Evolutionary conservation across 2,329 filamentous ascomycete genomes (phyloP).

Genomic region (Aschersonia sp.): DNA sequence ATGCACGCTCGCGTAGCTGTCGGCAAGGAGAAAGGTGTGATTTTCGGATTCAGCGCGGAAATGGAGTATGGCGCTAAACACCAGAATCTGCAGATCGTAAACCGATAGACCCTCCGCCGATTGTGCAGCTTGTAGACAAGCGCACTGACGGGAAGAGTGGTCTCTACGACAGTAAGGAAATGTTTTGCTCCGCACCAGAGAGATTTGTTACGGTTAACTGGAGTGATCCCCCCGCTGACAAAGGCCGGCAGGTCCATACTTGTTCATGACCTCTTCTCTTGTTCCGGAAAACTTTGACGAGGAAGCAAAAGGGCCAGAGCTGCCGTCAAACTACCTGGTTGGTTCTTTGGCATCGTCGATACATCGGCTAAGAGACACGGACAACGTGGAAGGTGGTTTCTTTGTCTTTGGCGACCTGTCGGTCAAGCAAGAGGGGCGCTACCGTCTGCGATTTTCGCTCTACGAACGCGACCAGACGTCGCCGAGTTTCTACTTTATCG

Average conservation of each 20-base stretch:
- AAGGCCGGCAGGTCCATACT: slow-evolving; percentile 25
- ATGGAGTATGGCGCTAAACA: neutral
- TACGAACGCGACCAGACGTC: slow-evolving; percentile 29
- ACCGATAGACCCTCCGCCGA: slow-evolving; percentile 76
- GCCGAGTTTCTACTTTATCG: slow-evolving; percentile 9
- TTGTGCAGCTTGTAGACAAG: slow-evolving; percentile 48
- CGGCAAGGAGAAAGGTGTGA: slow-evolving; percentile 58
- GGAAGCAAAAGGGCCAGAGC: slow-evolving; percentile 15
- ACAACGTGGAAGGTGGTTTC: slow-evolving; percentile 67
- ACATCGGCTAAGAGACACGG: slow-evolving; percentile 64
- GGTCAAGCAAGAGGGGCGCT: slow-evolving; percentile 58
- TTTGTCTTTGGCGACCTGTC: slow-evolving; percentile 88
- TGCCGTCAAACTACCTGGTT: slow-evolving; percentile 37
- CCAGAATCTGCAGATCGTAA: slow-evolving; percentile 47
- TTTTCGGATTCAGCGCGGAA: neutral
- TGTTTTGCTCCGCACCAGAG: neutral
- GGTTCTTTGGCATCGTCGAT: slow-evolving; percentile 70
- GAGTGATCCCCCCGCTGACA: too few species aligned
- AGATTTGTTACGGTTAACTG: too few species aligned
- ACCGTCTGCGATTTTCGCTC: slow-evolving; percentile 61
- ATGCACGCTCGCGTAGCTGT: slow-evolving; percentile 49
- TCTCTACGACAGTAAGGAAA: slow-evolving; percentile 10
- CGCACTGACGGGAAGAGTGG: slow-evolving; percentile 7
- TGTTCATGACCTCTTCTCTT: slow-evolving; percentile 31
- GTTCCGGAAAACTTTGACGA: slow-evolving; percentile 26